These are phyloP conservation scores for Brassica incana DNA, from an alignment of 345 rosid species.

Conservation along the genomic window DNA sequence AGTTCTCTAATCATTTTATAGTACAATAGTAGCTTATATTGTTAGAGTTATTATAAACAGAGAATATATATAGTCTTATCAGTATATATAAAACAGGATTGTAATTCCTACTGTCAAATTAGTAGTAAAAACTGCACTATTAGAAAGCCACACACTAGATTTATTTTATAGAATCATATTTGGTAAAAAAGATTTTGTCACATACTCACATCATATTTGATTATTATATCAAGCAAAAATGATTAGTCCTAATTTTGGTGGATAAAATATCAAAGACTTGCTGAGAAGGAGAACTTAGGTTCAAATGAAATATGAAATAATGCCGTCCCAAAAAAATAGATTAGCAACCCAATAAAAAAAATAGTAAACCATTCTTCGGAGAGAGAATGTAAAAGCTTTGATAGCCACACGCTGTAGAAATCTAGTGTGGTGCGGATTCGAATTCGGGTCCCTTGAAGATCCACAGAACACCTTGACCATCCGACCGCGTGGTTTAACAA, in stretches of 20 bases:
- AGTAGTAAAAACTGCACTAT: not conserved
- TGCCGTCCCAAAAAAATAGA: not conserved
- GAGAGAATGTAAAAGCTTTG: too few species aligned
- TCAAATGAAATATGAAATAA: not conserved
- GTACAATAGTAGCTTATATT: slow-evolving; percentile 11
- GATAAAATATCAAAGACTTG: not conserved
- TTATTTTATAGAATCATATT: not conserved
- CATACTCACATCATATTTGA: not conserved
- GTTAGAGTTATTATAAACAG: not conserved
- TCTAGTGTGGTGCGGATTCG: too few species aligned
- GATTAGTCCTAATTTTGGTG: not conserved
- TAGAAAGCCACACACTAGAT: not conserved
- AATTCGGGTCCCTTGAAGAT: too few species aligned
- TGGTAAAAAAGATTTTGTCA: not conserved
- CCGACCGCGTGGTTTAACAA: not conserved
- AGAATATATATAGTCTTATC: not conserved
- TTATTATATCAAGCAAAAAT: too few species aligned
- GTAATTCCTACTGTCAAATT: not conserved
- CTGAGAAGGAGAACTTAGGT: not conserved
- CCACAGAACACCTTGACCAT: too few species aligned
- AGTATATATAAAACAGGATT: too few species aligned
- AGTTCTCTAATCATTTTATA: too few species aligned
- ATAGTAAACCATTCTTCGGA: too few species aligned
- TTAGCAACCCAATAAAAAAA: not conserved
- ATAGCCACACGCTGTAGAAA: too few species aligned